phyloP scores from a whole-genome alignment of 108 stramenopile genomes.

The Bacterosira constricta region DNA sequence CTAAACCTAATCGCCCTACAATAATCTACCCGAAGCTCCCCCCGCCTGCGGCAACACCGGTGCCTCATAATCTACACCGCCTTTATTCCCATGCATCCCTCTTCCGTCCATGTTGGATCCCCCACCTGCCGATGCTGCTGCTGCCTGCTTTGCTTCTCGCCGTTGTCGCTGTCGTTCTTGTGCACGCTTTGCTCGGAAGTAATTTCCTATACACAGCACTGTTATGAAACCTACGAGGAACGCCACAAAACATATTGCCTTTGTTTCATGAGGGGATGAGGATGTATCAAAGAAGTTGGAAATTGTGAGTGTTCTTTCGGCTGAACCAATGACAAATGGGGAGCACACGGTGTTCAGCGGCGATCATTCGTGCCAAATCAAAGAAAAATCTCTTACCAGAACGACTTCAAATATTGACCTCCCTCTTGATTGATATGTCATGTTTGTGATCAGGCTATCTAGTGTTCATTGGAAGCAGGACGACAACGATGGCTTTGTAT shows the following conservation, averaged over 20 bases:
- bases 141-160: conserved; percentile 75
- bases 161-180: conserved; percentile 87
- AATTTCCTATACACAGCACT: conserved; percentile 88
- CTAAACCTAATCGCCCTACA: conserved; percentile 21
- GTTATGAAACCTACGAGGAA: conserved; percentile 90
- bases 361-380: not conserved
- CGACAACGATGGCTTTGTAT: too few relatives aligned
- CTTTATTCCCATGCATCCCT: conserved; percentile 17
- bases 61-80: conserved; percentile 43
- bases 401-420: conserved; percentile 81
- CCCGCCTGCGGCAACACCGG: conserved; percentile 32
- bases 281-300: not conserved
- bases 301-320: not conserved
- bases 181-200: conserved; percentile 88
- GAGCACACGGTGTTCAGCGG: not conserved
- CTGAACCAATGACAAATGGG: not conserved
- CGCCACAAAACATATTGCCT: conserved; percentile 83
- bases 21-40: conserved; percentile 38
- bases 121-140: conserved; percentile 24
- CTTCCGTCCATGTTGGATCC: conserved; percentile 26
- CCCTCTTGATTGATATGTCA: conserved; percentile 81
- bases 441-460: too few relatives aligned
- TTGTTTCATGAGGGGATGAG: not conserved
- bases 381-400: conserved; percentile 54
- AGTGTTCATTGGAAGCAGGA: too few relatives aligned